These are phyloP conservation scores for Medicago ruthenica DNA, from an alignment of 306 rosid species.

Conservation along the genomic window DNA sequence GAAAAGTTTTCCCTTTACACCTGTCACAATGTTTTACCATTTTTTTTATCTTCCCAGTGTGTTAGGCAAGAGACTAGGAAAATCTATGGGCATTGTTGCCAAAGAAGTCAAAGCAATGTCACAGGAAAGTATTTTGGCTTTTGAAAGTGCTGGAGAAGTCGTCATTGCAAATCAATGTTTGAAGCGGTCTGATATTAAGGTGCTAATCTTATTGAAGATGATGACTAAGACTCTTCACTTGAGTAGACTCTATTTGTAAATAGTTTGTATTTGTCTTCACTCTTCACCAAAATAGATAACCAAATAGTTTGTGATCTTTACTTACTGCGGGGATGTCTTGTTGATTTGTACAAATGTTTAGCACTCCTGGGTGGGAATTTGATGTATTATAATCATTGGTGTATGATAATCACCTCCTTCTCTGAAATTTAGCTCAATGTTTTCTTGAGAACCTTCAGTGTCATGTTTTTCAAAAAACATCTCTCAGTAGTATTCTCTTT, in stretches of 20 bases:
- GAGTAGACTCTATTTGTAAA: constrained; percentile 18
- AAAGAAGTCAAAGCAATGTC: constrained; percentile 86
- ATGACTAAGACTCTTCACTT: not conserved
- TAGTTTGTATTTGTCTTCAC: not conserved
- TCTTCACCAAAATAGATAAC: constrained; percentile 8
- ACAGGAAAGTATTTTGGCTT: constrained; percentile 83
- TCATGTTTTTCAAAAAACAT: not conserved
- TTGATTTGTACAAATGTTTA: constrained; percentile 4
- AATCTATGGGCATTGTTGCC: constrained; percentile 84
- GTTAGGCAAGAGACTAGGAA: constrained; percentile 91
- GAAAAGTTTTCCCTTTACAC: constrained; percentile 11
- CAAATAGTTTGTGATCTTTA: constrained; percentile 16
- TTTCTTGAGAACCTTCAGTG: constrained; percentile 10
- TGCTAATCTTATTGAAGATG: constrained; percentile 45
- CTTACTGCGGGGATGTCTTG: not conserved
- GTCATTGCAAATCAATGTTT: constrained; percentile 73
- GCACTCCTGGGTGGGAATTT: not conserved
- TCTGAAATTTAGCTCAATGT: not conserved
- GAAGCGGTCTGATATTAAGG: constrained; percentile 87
- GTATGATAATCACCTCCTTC: constrained; percentile 3
- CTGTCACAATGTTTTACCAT: constrained; percentile 30
- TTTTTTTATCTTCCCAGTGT: constrained; percentile 51
- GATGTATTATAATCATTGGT: constrained; percentile 13
- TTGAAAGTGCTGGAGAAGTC: constrained; percentile 84
- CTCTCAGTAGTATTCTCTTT: constrained; percentile 14